These are phyloP conservation scores for Allium fistulosum DNA, from an alignment of 106 monocot species.

Conservation along the genomic window DNA sequence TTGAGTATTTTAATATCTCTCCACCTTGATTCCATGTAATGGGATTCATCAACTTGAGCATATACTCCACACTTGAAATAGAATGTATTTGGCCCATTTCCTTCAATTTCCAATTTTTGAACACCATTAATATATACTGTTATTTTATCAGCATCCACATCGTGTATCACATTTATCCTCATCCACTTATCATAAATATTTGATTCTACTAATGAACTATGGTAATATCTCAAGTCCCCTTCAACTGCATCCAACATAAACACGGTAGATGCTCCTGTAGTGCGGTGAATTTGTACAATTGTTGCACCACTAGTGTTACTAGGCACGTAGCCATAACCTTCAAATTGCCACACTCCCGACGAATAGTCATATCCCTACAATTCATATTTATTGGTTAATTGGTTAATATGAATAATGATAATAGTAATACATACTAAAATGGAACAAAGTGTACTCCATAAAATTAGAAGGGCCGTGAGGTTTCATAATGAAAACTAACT, in stretches of 20 bases:
- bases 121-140: conserved; percentile 1
- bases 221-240: neutral
- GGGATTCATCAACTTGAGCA: neutral
- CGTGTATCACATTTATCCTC: conserved; percentile 17
- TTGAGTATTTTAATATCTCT: conserved; percentile 3
- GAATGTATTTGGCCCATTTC: neutral
- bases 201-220: neutral
- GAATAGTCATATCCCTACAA: conserved; percentile 18
- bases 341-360: conserved; percentile 16
- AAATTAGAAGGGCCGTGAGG: neutral
- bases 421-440: neutral
- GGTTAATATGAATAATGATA: neutral
- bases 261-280: neutral
- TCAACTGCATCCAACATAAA: conserved; percentile 7
- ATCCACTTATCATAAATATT: conserved; percentile 9
- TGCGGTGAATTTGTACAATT: conserved; percentile 10
- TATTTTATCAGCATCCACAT: conserved; percentile 4
- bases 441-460: neutral
- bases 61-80: conserved; percentile 24
- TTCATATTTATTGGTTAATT: neutral
- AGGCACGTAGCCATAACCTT: conserved; percentile 11
- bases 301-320: conserved; percentile 1
- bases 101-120: conserved; percentile 4
- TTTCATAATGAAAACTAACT: too few relatives aligned
- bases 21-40: conserved; percentile 11